These are phyloP conservation scores for Nidularia pulvinata DNA, from an alignment of 768 basidiomycete genomes.

Conservation along the genomic window DNA sequence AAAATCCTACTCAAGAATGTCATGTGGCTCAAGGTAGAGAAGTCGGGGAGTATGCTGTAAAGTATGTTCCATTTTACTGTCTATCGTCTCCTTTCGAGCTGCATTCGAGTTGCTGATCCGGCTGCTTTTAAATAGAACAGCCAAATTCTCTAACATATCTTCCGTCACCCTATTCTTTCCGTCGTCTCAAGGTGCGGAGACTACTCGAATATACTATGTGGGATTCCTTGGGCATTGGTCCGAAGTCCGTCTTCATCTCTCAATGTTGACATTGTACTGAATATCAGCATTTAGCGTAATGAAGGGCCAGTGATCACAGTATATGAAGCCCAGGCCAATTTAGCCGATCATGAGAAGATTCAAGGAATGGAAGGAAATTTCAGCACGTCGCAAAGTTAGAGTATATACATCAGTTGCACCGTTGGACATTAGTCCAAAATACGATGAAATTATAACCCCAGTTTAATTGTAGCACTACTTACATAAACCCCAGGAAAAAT, in stretches of 20 bases:
- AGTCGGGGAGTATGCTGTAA: conserved; percentile 83
- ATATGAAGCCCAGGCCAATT: conserved; percentile 86
- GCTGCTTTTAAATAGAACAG: conserved; percentile 47
- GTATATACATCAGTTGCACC: not conserved
- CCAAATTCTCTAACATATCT: conserved; percentile 84
- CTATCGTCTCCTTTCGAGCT: conserved; percentile 8
- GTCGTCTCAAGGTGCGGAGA: conserved; percentile 76
- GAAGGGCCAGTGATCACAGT: conserved; percentile 79
- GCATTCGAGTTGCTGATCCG: not conserved
- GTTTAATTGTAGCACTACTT: too few relatives aligned
- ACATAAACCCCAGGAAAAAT: too few relatives aligned
- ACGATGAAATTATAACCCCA: too few relatives aligned
- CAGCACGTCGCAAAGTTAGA: conserved; percentile 38
- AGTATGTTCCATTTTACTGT: conserved; percentile 34
- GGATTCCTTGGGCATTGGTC: conserved; percentile 85
- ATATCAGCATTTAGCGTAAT: conserved; percentile 52
- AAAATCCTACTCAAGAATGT: conserved; percentile 71
- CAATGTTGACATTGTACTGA: not conserved
- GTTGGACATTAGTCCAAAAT: too few relatives aligned
- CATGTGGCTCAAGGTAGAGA: conserved; percentile 69
- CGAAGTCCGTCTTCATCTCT: conserved; percentile 44
- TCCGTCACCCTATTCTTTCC: conserved; percentile 86
- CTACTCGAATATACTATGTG: conserved; percentile 77
- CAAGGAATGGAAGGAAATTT: conserved; percentile 71
- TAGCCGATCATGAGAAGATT: conserved; percentile 87